Evolutionary conservation across 805 yeast species (phyloP).

Genomic region (Isabelozyma gotoi): DNA sequence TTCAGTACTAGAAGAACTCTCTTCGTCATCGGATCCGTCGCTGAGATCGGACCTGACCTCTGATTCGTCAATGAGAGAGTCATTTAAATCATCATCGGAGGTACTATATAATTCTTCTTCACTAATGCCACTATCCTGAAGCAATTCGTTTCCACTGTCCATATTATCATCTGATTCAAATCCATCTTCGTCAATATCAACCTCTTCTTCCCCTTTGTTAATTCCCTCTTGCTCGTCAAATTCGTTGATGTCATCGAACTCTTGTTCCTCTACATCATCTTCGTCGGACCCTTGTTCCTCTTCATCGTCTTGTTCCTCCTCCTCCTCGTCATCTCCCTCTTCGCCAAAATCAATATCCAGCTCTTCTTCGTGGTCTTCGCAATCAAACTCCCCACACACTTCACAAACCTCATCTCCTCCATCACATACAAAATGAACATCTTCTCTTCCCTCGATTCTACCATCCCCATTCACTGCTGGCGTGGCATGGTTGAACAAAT

Average conservation of each 20-base stretch:
- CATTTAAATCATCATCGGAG: conserved; percentile 2
- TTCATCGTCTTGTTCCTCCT: conserved; percentile 12
- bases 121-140: conserved; percentile 7
- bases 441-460: conserved; percentile 36
- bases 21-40: conserved; percentile 10
- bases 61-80: conserved; percentile 3
- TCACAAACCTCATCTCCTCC: conserved; percentile 26
- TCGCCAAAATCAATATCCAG: conserved; percentile 14
- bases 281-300: conserved; percentile 13
- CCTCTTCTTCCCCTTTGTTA: conserved; percentile 5
- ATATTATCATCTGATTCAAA: conserved; percentile 10
- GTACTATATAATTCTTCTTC: conserved; percentile 4
- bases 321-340: conserved; percentile 11
- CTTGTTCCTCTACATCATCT: conserved; percentile 10
- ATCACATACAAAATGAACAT: conserved; percentile 61
- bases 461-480: conserved; percentile 22
- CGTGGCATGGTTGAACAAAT: conserved; percentile 73
- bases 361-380: conserved; percentile 26
- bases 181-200: conserved; percentile 12
- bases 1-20: conserved; percentile 7
- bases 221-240: conserved; percentile 3
- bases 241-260: too few relatives aligned
- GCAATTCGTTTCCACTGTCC: conserved; percentile 6
- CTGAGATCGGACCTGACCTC: conserved; percentile 1
- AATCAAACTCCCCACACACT: conserved; percentile 31